phyloP scores from a whole-genome alignment of 148 eudicot species.

The Chenopodium suecicum region DNA sequence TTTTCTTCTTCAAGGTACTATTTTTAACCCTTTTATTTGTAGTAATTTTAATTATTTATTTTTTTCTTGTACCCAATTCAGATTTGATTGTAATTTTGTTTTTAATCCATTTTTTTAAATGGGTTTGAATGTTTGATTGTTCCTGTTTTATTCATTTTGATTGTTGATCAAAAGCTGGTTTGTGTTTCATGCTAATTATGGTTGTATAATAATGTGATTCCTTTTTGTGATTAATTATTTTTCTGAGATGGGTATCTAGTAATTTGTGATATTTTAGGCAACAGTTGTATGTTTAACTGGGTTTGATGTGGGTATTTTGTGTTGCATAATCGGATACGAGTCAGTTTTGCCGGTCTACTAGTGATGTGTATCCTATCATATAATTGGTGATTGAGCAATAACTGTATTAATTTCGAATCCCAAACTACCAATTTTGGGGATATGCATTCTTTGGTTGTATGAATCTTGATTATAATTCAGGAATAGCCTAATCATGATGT shows the following conservation, averaged over 20 bases:
- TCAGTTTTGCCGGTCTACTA: too few relatives aligned
- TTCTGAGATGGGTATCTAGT: neutral
- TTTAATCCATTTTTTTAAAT: neutral
- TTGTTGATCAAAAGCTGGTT: slow-evolving; percentile 9
- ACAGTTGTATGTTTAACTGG: neutral
- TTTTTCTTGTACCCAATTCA: neutral
- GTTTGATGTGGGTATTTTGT: too few relatives aligned
- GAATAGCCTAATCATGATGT: neutral
- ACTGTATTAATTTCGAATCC: neutral
- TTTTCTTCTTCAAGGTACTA: slow-evolving; percentile 17
- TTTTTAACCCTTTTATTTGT: neutral
- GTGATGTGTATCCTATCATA: neutral
- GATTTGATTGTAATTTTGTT: neutral
- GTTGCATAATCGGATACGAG: too few relatives aligned
- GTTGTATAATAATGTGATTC: neutral
- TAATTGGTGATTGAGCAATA: neutral
- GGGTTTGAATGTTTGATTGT: neutral
- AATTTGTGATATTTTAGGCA: neutral
- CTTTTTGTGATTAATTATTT: neutral
- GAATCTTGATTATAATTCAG: neutral
- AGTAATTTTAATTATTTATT: neutral
- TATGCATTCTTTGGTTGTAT: neutral
- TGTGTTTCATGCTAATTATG: neutral
- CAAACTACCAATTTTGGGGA: slow-evolving; percentile 11
- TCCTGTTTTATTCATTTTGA: slow-evolving; percentile 5